These are phyloP conservation scores for Penicillium sp. DNA, from an alignment of 2,329 filamentous ascomycete species.

Conservation along the genomic window DNA sequence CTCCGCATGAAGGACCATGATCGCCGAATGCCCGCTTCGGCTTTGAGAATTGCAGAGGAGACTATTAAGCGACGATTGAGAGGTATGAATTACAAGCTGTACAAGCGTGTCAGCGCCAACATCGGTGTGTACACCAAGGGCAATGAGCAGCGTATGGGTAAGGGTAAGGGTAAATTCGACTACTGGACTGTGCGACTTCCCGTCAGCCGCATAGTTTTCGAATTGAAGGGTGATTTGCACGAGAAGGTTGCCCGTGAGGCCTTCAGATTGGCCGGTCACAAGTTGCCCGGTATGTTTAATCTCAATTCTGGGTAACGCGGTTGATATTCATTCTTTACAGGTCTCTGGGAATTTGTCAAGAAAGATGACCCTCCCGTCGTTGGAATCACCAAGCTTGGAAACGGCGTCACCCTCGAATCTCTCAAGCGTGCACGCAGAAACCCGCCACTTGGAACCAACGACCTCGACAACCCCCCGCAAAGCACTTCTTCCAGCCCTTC, in stretches of 20 bases:
- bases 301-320: neutral
- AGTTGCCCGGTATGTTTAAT: constrained; percentile 70
- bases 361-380: constrained; percentile 87
- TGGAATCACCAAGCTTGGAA: constrained; percentile 79
- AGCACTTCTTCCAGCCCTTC: constrained; percentile 34
- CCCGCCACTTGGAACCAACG: constrained; percentile 45
- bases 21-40: constrained; percentile 77
- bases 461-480: constrained; percentile 28
- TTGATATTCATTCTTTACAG: constrained; percentile 25
- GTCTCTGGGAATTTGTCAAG: constrained; percentile 81
- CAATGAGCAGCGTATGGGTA: constrained; percentile 98
- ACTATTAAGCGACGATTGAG: constrained; percentile 83
- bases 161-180: constrained; percentile 96
- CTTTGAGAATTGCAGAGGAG: constrained; percentile 86
- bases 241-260: constrained; percentile 92
- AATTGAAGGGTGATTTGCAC: constrained; percentile 85
- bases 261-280: constrained; percentile 88
- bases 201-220: constrained; percentile 87
- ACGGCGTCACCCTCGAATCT: constrained; percentile 75
- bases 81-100: constrained; percentile 87
- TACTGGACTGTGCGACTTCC: constrained; percentile 89
- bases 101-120: constrained; percentile 85
- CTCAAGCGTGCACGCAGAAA: constrained; percentile 73
- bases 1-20: constrained; percentile 91
- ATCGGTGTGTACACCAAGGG: constrained; percentile 93